A percentile compares a stretch with the other conserved stretches of the same genome.
Evolutionary conservation across 768 basidiomycete genomes (phyloP).

Genomic region (Boletus edulis): DNA sequence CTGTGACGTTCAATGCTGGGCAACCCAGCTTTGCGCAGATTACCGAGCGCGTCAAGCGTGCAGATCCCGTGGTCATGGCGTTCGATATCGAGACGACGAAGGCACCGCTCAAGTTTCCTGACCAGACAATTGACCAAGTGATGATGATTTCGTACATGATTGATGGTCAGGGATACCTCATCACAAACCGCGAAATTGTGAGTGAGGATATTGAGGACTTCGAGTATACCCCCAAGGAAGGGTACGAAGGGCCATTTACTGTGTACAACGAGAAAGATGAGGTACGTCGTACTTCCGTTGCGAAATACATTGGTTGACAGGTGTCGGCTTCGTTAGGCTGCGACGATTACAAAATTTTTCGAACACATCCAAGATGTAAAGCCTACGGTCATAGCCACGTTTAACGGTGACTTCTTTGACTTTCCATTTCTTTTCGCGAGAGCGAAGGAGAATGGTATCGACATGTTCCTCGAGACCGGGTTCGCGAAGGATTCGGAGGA

Average conservation of each 20-base stretch:
- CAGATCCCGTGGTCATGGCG: slow-evolving; percentile 98
- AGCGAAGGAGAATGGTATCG: slow-evolving; percentile 84
- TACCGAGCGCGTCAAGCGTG: slow-evolving; percentile 89
- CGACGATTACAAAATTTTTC: slow-evolving; percentile 84
- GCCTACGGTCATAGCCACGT: slow-evolving; percentile 96
- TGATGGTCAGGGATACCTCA: slow-evolving; percentile 95
- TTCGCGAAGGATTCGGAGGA: slow-evolving; percentile 90
- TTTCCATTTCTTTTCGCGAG: slow-evolving; percentile 94
- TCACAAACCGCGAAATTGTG: slow-evolving; percentile 97
- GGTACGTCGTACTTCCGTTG: slow-evolving; percentile 39
- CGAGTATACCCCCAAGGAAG: slow-evolving; percentile 97
- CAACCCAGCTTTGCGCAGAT: slow-evolving; percentile 71
- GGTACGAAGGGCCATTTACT: slow-evolving; percentile 94
- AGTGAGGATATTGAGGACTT: slow-evolving; percentile 98
- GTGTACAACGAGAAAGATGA: slow-evolving; percentile 95
- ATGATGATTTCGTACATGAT: slow-evolving; percentile 99
- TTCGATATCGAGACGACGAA: slow-evolving; percentile 99
- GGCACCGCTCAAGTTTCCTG: slow-evolving; percentile 99
- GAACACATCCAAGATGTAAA: slow-evolving; percentile 90
- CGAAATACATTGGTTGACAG: neutral
- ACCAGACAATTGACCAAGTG: slow-evolving; percentile 93
- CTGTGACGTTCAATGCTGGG: slow-evolving; percentile 78
- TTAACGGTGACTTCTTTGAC: slow-evolving; percentile 99
- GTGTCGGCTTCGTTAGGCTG: slow-evolving; percentile 52
- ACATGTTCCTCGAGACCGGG: slow-evolving; percentile 94